Percentiles rank a stretch among this genome's conserved stretches.
These are phyloP conservation scores for Porcisia hertigi DNA, from an alignment of 208 protist genomes.

Conservation along the genomic window DNA sequence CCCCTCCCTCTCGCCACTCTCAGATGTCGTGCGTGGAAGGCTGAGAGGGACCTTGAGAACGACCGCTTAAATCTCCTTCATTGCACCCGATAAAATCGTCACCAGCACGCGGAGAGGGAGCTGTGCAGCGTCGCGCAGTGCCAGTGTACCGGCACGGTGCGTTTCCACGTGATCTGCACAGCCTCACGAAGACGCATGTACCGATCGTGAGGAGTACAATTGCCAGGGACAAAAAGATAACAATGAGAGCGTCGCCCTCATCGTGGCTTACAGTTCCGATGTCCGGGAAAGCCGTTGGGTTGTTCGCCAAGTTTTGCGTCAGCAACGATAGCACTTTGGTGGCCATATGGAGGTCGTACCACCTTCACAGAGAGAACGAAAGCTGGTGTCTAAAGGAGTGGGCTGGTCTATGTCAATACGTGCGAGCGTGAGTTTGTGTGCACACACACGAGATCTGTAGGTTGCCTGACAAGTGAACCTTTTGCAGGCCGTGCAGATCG, in stretches of 20 bases:
- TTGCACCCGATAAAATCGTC: background rate
- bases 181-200: conserved; percentile 23
- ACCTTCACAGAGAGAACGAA: background rate
- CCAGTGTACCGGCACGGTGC: conserved; percentile 28
- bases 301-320: background rate
- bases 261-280: conserved; percentile 30
- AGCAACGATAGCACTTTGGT: background rate
- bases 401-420: background rate
- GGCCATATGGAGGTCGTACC: background rate
- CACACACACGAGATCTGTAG: background rate
- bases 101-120: background rate
- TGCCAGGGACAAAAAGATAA: conserved; percentile 42
- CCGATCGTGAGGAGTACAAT: conserved; percentile 37
- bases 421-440: background rate
- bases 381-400: background rate
- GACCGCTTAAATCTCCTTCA: background rate
- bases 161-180: conserved; percentile 25
- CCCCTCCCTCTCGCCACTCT: too few species aligned
- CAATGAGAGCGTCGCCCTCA: conserved; percentile 31
- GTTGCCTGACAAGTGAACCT: background rate
- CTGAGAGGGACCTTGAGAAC: background rate
- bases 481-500: background rate
- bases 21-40: background rate
- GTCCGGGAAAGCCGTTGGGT: conserved; percentile 6
- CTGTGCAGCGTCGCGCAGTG: conserved; percentile 17